These are phyloP conservation scores for Tirmania nivea DNA, from an alignment of 495 filamentous ascomycete genomes.

Conservation along the genomic window DNA sequence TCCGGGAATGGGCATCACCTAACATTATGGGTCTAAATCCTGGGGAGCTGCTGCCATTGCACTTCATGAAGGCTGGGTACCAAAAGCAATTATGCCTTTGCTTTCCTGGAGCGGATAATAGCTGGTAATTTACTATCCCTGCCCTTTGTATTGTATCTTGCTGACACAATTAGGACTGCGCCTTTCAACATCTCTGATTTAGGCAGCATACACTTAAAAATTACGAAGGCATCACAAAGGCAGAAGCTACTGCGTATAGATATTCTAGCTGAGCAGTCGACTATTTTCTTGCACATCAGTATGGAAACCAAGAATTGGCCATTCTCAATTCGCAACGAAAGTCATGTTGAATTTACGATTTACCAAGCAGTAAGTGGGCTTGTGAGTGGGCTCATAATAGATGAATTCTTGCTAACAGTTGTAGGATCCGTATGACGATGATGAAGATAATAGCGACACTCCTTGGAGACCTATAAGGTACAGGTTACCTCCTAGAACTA, in stretches of 20 bases:
- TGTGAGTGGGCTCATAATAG: neutral
- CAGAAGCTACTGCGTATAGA: conserved; percentile 77
- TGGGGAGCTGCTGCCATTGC: conserved; percentile 56
- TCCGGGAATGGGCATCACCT: conserved; percentile 61
- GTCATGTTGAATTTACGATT: conserved; percentile 86
- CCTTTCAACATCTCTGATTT: conserved; percentile 92
- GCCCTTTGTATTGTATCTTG: no score
- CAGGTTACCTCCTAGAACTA: conserved; percentile 78
- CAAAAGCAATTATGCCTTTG: conserved; percentile 81
- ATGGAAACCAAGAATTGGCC: conserved; percentile 89
- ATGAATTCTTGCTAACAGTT: neutral
- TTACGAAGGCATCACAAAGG: conserved; percentile 70
- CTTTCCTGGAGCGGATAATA: conserved; percentile 86
- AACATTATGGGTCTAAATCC: conserved; percentile 53
- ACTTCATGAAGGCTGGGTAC: conserved; percentile 57
- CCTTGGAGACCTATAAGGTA: conserved; percentile 83
- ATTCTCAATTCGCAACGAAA: conserved; percentile 95
- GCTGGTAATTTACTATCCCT: conserved; percentile 34
- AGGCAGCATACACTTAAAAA: conserved; percentile 76
- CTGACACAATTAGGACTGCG: conserved; percentile 32
- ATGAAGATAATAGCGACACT: conserved; percentile 64
- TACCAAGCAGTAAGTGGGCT: conserved; percentile 50
- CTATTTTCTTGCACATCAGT: conserved; percentile 77
- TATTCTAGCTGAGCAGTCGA: conserved; percentile 72
- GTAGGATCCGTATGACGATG: conserved; percentile 27